Percentiles rank a stretch among this genome's conserved stretches.
Evolutionary conservation across 331 rosid genomes (phyloP).

Genomic region (Rosa hybrid): DNA sequence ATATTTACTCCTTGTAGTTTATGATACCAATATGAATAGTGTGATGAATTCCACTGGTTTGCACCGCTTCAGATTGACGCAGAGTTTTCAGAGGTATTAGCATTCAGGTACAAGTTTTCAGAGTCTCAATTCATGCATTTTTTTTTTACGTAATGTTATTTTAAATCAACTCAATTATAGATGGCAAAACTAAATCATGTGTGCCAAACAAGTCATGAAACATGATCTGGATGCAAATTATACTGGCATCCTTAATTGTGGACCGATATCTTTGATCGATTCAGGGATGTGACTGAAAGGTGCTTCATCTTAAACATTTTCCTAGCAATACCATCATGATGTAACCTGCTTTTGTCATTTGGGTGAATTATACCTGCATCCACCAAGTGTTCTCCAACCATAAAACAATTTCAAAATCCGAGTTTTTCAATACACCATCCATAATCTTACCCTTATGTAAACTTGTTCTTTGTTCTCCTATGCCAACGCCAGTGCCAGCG

Average conservation of each 20-base stretch:
- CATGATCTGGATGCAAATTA: neutral
- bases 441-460: neutral
- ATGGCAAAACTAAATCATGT: neutral
- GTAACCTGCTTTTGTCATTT: neutral
- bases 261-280: neutral
- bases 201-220: neutral
- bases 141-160: neutral
- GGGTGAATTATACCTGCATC: neutral
- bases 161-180: neutral
- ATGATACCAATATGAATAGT: neutral
- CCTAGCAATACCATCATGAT: neutral
- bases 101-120: conserved; percentile 55
- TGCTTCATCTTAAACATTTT: neutral
- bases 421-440: neutral
- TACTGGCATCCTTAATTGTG: neutral
- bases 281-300: neutral
- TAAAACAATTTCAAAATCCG: neutral
- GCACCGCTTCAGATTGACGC: conserved; percentile 56
- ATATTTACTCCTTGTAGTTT: conserved; percentile 8
- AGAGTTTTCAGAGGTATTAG: conserved; percentile 61
- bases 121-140: neutral
- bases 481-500: neutral
- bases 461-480: neutral
- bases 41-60: conserved; percentile 18
- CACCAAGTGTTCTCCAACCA: neutral